These are phyloP conservation scores for Oryza rufipogon DNA, from an alignment of 176 grass and related monocot genomes.

Conservation along the genomic window DNA sequence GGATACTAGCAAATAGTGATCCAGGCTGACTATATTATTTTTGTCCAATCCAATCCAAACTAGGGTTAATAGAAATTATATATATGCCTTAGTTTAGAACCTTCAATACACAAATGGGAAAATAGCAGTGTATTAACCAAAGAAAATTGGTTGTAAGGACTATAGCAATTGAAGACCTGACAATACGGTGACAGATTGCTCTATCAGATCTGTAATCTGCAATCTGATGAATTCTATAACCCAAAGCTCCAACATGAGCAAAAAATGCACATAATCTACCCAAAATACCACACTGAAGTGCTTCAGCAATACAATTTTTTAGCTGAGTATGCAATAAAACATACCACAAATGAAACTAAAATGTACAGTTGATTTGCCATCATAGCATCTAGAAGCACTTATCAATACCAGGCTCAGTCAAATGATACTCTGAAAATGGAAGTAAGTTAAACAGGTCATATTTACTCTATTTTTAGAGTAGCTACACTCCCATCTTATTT, in stretches of 20 bases:
- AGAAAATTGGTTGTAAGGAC: not conserved
- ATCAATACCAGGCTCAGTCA: not conserved
- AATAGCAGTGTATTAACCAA: slow-evolving; percentile 8
- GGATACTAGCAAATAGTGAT: not conserved
- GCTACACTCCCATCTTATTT: not conserved
- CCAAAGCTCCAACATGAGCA: slow-evolving; percentile 5
- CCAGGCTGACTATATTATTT: not conserved
- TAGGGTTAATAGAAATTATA: not conserved
- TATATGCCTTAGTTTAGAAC: not conserved
- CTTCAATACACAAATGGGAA: not conserved
- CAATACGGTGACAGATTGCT: not conserved
- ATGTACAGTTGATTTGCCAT: not conserved
- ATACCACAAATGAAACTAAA: not conserved
- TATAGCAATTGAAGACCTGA: slow-evolving; percentile 25
- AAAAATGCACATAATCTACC: not conserved
- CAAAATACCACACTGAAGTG: not conserved
- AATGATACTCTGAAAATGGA: not conserved
- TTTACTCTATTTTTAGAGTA: not conserved
- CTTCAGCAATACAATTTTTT: not conserved
- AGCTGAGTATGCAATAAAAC: not conserved
- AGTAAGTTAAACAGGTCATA: not conserved
- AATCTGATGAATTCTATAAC: not conserved
- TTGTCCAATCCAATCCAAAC: not conserved
- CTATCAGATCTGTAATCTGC: not conserved
- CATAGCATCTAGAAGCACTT: not conserved